phyloP scores from a whole-genome alignment of 176 grass and related monocot species.

The Oryza australiensis region DNA sequence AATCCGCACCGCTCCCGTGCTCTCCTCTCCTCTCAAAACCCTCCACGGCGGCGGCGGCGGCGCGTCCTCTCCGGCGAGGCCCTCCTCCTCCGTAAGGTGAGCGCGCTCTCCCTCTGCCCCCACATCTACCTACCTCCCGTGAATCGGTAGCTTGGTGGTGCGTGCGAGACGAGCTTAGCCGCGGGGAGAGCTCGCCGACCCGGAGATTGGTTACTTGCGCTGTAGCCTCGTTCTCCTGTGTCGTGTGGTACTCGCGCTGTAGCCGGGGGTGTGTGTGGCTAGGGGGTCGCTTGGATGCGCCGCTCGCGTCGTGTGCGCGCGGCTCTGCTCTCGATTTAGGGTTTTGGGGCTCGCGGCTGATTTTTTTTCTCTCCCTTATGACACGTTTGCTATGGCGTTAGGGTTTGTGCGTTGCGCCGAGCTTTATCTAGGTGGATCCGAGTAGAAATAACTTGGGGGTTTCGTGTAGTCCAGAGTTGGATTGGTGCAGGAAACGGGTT shows the following conservation, averaged over 20 bases:
- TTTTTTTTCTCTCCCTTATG: neutral
- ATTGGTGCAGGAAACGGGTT: neutral
- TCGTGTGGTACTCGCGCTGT: neutral
- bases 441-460: neutral
- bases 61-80: constrained; percentile 25
- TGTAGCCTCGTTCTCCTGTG: neutral
- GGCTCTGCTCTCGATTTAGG: constrained; percentile 36
- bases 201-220: neutral
- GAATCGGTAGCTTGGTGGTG: neutral
- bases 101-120: neutral
- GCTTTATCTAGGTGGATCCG: neutral
- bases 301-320: neutral
- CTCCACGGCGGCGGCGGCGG: constrained; percentile 37
- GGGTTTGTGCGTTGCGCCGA: neutral
- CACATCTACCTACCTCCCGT: neutral
- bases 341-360: neutral
- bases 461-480: neutral
- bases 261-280: neutral
- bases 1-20: constrained; percentile 28
- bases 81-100: constrained; percentile 5
- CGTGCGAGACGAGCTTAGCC: neutral
- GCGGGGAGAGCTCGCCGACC: neutral
- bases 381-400: neutral
- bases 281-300: neutral
- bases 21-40: constrained; percentile 38